Conservation (phyloP, 352 stramenopile species). For the Blastocystis sp. region DNA sequence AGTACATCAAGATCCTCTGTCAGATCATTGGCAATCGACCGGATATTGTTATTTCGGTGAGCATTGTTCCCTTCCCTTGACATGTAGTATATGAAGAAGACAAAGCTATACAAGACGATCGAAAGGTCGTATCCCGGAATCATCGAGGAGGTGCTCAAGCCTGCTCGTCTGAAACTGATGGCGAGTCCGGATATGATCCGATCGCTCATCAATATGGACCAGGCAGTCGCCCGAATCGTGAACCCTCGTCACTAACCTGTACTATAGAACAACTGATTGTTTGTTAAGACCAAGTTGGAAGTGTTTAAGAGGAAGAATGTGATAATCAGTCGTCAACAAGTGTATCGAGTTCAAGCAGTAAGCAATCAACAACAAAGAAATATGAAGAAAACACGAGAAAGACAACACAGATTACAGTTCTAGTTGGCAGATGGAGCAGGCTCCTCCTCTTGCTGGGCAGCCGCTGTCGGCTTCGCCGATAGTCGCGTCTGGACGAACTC, state of each 20-base stretch:
- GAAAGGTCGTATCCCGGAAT: not conserved
- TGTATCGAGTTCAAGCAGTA: too few species aligned
- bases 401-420: too few species aligned
- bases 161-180: not conserved
- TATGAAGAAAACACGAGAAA: too few species aligned
- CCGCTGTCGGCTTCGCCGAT: not conserved
- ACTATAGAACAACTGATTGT: too few species aligned
- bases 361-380: too few species aligned
- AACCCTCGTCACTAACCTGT: not conserved
- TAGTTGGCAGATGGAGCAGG: not conserved
- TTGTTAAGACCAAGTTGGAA: too few species aligned
- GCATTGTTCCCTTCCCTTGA: not conserved
- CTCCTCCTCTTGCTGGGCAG: not conserved
- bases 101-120: not conserved
- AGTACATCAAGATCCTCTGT: slow-evolving; percentile 24
- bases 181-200: slow-evolving; percentile 16
- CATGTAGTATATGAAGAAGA: slow-evolving; percentile 50
- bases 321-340: too few species aligned
- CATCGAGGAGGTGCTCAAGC: not conserved
- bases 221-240: not conserved
- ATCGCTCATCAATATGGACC: slow-evolving; percentile 3
- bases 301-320: too few species aligned
- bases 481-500: slow-evolving; percentile 75
- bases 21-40: slow-evolving; percentile 19
- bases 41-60: slow-evolving; percentile 1